Evolutionary conservation across 371 early-diverging fungal genomes (phyloP).

Genomic region (Rhizomucor pusillus): DNA sequence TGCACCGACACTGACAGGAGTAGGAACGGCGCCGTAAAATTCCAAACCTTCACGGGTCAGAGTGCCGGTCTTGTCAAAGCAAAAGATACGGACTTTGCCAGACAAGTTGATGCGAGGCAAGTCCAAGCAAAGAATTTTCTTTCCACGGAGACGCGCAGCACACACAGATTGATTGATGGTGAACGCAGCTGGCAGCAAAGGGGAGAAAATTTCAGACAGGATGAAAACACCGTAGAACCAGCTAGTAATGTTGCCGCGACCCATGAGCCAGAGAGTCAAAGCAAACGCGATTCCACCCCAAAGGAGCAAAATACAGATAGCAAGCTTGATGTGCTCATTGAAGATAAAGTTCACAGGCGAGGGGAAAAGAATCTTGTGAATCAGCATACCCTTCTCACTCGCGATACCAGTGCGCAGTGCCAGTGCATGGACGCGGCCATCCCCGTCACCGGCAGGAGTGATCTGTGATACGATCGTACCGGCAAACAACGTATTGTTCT

Average conservation of each 20-base stretch:
- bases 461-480: constrained; percentile 62
- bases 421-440: constrained; percentile 36
- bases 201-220: constrained; percentile 63
- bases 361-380: constrained; percentile 78
- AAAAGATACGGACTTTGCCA: constrained; percentile 85
- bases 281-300: constrained; percentile 61
- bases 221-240: constrained; percentile 65
- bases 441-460: constrained; percentile 10
- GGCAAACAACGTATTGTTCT: constrained; percentile 58
- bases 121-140: constrained; percentile 68
- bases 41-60: constrained; percentile 77
- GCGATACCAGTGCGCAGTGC: constrained; percentile 72
- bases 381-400: constrained; percentile 74
- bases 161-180: constrained; percentile 72
- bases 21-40: constrained; percentile 38
- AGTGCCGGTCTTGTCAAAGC: constrained; percentile 90
- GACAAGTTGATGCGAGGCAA: constrained; percentile 78
- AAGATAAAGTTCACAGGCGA: constrained; percentile 65
- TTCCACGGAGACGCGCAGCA: constrained; percentile 56
- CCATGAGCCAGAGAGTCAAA: constrained; percentile 55
- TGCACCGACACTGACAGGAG: background rate
- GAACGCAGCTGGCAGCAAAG: constrained; percentile 69
- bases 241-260: constrained; percentile 45
- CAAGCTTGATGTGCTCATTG: constrained; percentile 70
- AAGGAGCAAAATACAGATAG: constrained; percentile 56